Evolutionary conservation across 805 yeast genomes (phyloP).

Genomic region (Ogataea angusta): DNA sequence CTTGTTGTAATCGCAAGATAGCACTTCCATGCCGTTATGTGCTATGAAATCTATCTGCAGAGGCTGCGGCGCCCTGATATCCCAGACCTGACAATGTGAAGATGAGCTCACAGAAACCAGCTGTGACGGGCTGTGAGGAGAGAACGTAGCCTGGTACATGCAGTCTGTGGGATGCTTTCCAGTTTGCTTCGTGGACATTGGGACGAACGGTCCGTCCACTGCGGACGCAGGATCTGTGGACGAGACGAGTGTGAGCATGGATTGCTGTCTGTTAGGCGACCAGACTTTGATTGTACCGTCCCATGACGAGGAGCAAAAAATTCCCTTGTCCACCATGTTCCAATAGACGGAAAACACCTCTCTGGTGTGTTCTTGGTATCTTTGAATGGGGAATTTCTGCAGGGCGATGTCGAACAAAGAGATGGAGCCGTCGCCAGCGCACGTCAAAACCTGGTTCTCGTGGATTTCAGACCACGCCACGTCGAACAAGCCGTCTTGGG

Average conservation of each 20-base stretch:
- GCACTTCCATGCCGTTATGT: conserved; percentile 77
- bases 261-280: conserved; percentile 58
- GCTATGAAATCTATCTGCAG: conserved; percentile 59
- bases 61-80: conserved; percentile 65
- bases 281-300: conserved; percentile 84
- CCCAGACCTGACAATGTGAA: conserved; percentile 79
- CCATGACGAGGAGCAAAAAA: conserved; percentile 83
- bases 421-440: conserved; percentile 88
- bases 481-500: conserved; percentile 91
- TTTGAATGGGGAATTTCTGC: conserved; percentile 66
- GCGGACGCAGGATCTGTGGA: conserved; percentile 24
- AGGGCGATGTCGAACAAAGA: conserved; percentile 75
- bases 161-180: conserved; percentile 46
- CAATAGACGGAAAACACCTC: conserved; percentile 38
- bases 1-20: conserved; percentile 87
- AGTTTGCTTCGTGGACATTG: conserved; percentile 37
- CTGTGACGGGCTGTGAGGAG: conserved; percentile 78
- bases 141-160: conserved; percentile 74
- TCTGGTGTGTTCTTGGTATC: conserved; percentile 68
- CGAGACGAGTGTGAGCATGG: conserved; percentile 53
- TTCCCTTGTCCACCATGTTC: conserved; percentile 42
- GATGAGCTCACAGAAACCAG: conserved; percentile 71
- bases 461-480: conserved; percentile 87
- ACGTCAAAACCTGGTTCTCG: conserved; percentile 78
- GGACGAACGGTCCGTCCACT: conserved; percentile 21